Conservation (phyloP, 2,329 filamentous ascomycete genomes). For the Alternaria brassicae region DNA sequence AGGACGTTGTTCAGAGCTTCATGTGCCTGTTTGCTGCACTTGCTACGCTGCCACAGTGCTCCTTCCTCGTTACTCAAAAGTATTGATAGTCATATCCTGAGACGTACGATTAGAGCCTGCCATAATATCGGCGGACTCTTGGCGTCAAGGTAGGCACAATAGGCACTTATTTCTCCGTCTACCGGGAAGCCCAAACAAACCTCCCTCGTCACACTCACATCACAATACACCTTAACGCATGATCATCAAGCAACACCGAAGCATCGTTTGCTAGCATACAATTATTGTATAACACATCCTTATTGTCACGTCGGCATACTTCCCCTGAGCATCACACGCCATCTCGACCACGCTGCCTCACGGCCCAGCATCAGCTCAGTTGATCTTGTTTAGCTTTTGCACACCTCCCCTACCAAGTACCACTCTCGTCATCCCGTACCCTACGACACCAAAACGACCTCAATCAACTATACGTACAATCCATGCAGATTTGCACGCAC, state of each 20-base stretch:
- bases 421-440: neutral
- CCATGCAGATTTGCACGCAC: neutral
- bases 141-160: neutral
- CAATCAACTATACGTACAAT: neutral
- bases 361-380: neutral
- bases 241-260: neutral
- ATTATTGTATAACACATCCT: neutral
- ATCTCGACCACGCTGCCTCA: neutral
- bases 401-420: neutral
- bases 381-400: neutral
- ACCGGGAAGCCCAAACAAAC: neutral
- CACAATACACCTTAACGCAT: neutral
- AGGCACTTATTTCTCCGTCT: neutral
- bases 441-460: neutral
- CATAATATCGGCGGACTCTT: neutral
- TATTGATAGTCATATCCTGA: neutral
- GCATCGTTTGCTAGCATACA: neutral
- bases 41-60: neutral
- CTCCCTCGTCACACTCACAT: neutral
- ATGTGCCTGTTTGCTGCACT: neutral
- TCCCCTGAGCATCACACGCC: neutral
- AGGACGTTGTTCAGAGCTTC: neutral
- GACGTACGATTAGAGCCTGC: neutral
- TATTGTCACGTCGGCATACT: neutral
- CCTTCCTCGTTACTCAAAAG: neutral